Evolutionary conservation across 768 basidiomycete species (phyloP).

Genomic region (Coprinellus aureogranulatus): DNA sequence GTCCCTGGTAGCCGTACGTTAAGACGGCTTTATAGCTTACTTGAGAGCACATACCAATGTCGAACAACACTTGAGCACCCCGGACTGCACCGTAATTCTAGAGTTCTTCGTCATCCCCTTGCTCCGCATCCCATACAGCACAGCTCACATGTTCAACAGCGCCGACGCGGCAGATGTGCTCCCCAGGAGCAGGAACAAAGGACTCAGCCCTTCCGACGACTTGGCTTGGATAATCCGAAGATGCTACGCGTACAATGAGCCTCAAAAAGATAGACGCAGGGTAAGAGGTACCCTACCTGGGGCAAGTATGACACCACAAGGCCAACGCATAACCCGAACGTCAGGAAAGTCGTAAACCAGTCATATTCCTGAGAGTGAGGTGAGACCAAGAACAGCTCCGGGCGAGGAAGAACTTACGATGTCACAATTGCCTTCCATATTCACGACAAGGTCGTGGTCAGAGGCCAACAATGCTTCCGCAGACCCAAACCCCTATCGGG

Average conservation of each 20-base stretch:
- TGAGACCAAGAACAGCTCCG: background rate
- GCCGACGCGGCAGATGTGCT: conserved; percentile 79
- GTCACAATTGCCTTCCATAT: conserved; percentile 1
- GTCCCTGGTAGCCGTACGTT: conserved; percentile 40
- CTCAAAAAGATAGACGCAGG: background rate
- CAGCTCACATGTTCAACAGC: conserved; percentile 76
- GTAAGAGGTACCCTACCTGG: conserved; percentile 48
- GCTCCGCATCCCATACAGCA: background rate
- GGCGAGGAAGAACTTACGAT: background rate
- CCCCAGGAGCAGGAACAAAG: conserved; percentile 88
- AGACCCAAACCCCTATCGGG: too few species aligned
- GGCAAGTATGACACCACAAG: conserved; percentile 82
- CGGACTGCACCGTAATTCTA: conserved; percentile 84
- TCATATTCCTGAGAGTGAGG: conserved; percentile 58
- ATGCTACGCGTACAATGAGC: conserved; percentile 47
- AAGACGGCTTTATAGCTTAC: background rate
- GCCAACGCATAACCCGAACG: conserved; percentile 63
- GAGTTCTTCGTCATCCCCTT: conserved; percentile 7
- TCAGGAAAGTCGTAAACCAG: conserved; percentile 65
- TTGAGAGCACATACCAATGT: conserved; percentile 54
- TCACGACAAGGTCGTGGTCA: conserved; percentile 3
- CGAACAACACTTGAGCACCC: conserved; percentile 76
- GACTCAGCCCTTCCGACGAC: conserved; percentile 87
- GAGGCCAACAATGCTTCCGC: too few species aligned
- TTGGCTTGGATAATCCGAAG: conserved; percentile 72